Evolutionary conservation across 306 rosid genomes (phyloP).

Genomic region (Lithocarpus polystachyus): DNA sequence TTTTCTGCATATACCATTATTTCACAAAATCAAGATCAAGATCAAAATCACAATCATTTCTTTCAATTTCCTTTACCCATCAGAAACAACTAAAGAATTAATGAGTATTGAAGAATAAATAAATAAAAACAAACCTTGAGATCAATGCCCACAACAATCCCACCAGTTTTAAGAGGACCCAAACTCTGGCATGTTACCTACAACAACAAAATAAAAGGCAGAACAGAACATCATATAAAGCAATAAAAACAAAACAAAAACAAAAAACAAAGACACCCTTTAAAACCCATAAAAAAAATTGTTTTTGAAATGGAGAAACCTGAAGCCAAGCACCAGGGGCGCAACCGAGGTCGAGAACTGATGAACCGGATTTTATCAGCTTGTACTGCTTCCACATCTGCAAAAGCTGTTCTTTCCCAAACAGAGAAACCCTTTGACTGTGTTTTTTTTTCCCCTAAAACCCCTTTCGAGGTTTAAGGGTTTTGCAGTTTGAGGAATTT

Average conservation of each 20-base stretch:
- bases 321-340: slow-evolving; percentile 98
- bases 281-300: not conserved
- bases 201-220: not conserved
- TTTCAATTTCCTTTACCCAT: not conserved
- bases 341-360: slow-evolving; percentile 88
- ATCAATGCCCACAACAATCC: slow-evolving; percentile 77
- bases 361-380: slow-evolving; percentile 53
- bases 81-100: not conserved
- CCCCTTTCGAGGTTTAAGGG: not conserved
- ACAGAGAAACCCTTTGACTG: not conserved
- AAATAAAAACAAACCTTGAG: slow-evolving; percentile 45
- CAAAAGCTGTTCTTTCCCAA: slow-evolving; percentile 40
- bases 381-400: slow-evolving; percentile 82
- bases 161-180: slow-evolving; percentile 64
- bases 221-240: not conserved
- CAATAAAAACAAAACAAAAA: no score
- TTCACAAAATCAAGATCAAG: not conserved
- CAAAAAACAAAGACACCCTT: not conserved
- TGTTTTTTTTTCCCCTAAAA: not conserved
- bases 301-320: slow-evolving; percentile 23
- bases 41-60: not conserved
- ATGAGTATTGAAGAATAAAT: not conserved
- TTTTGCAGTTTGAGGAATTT: no score
- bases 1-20: slow-evolving; percentile 50
- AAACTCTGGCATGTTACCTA: slow-evolving; percentile 89